Evolutionary conservation across 345 rosid genomes (phyloP).

Genomic region (Aquilaria malaccensis): DNA sequence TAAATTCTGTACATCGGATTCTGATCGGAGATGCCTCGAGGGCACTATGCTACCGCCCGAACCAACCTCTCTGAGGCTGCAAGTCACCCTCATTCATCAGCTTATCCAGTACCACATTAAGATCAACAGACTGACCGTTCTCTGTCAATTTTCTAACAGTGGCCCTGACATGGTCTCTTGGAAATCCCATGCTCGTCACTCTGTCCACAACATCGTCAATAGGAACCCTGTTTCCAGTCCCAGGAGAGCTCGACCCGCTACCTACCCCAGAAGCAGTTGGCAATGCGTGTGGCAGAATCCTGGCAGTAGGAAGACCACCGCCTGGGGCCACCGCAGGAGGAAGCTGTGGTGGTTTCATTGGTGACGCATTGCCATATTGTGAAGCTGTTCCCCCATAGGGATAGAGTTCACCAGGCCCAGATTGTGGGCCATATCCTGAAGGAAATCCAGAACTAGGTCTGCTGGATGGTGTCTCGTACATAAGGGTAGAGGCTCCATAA

Average conservation of each 20-base stretch:
- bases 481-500: constrained; percentile 44
- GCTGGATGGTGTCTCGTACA: constrained; percentile 51
- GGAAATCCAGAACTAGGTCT: constrained; percentile 59
- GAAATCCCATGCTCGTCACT: constrained; percentile 80
- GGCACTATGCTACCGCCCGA: constrained; percentile 38
- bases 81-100: constrained; percentile 76
- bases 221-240: constrained; percentile 71
- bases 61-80: constrained; percentile 77
- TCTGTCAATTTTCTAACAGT: constrained; percentile 75
- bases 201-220: constrained; percentile 76
- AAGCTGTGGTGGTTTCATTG: constrained; percentile 45
- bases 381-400: constrained; percentile 48
- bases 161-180: constrained; percentile 83
- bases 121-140: constrained; percentile 82
- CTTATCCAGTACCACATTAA: constrained; percentile 84
- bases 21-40: neutral
- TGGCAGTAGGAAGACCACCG: constrained; percentile 71
- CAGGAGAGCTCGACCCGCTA: constrained; percentile 49
- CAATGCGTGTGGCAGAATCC: constrained; percentile 60
- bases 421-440: constrained; percentile 40
- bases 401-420: constrained; percentile 45
- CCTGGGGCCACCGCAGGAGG: constrained; percentile 29
- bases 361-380: constrained; percentile 44
- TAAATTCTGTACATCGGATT: constrained; percentile 19
- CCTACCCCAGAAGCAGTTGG: constrained; percentile 59